These are phyloP conservation scores for Penicillium pancosmium DNA, from an alignment of 495 filamentous ascomycete species.

Conservation along the genomic window DNA sequence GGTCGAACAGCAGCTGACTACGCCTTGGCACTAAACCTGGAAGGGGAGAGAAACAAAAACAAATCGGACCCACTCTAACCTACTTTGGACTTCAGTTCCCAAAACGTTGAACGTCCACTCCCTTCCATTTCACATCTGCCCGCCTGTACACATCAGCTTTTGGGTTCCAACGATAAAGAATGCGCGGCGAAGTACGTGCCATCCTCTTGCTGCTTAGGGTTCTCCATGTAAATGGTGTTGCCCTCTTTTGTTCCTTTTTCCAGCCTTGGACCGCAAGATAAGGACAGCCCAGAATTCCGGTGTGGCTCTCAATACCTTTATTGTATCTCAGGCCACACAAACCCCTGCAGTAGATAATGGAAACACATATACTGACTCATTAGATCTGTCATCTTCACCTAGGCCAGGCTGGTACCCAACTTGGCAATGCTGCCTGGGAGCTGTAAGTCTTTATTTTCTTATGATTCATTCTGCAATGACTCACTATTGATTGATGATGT, in stretches of 20 bases:
- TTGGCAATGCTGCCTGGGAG: conserved; percentile 94
- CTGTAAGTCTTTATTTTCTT: conserved; percentile 87
- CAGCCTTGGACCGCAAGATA: neutral
- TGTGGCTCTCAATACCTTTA: conserved; percentile 10
- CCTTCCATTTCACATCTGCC: conserved; percentile 5
- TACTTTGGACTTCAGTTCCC: neutral
- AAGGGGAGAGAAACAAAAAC: neutral
- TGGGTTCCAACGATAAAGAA: conserved; percentile 12
- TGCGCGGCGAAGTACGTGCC: conserved; percentile 40
- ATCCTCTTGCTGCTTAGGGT: conserved; percentile 2
- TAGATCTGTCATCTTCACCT: conserved; percentile 89
- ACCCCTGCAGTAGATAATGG: neutral
- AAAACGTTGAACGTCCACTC: neutral
- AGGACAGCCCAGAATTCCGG: conserved; percentile 9
- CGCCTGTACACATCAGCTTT: neutral
- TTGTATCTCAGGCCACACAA: conserved; percentile 7
- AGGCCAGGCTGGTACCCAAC: conserved; percentile 91
- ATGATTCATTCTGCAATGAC: conserved; percentile 39
- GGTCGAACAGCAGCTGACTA: too few relatives aligned
- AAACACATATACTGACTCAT: neutral
- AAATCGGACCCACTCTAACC: neutral
- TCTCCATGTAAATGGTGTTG: conserved; percentile 13
- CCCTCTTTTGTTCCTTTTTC: neutral
- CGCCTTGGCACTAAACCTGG: too few relatives aligned
- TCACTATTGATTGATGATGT: conserved; percentile 4